Evolutionary conservation across 2,329 filamentous ascomycete genomes (phyloP).

Genomic region (Nannizziopsis barbatae): DNA sequence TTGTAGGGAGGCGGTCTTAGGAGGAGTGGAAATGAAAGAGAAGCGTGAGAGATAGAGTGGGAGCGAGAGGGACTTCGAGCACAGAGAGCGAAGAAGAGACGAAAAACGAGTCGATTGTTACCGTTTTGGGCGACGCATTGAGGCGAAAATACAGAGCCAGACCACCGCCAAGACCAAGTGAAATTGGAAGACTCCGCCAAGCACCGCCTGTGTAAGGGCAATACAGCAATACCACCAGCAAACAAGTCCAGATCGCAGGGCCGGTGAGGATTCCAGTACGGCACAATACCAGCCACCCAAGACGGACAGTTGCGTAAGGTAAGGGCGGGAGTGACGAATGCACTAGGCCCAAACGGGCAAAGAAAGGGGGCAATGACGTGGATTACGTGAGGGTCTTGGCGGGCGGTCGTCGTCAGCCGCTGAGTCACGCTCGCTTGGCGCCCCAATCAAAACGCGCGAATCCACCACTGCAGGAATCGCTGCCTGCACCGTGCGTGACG

Average conservation of each 20-base stretch:
- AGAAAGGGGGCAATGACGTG: neutral
- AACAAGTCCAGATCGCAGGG: neutral
- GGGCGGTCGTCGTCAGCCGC: slow-evolving; percentile 15
- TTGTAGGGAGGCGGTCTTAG: neutral
- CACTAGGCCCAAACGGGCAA: slow-evolving; percentile 8
- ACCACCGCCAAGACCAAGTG: slow-evolving; percentile 1
- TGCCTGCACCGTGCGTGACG: neutral
- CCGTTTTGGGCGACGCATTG: neutral
- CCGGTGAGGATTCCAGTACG: neutral
- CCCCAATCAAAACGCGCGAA: too few relatives aligned
- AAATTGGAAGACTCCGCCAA: slow-evolving; percentile 7
- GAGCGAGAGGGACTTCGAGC: neutral
- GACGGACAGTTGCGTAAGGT: slow-evolving; percentile 7
- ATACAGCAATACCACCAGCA: neutral
- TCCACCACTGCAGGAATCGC: neutral
- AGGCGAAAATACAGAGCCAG: neutral
- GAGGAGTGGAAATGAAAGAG: neutral
- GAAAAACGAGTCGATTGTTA: neutral
- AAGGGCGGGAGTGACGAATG: slow-evolving; percentile 14
- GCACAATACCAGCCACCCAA: neutral
- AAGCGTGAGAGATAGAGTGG: neutral
- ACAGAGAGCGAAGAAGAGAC: too few relatives aligned
- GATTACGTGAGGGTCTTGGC: slow-evolving; percentile 2
- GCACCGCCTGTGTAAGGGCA: neutral
- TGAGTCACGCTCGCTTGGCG: slow-evolving; percentile 5